A percentile compares a stretch with the other conserved stretches of the same genome.
These are phyloP conservation scores for Trametes villosa DNA, from an alignment of 768 basidiomycete genomes.

Conservation along the genomic window DNA sequence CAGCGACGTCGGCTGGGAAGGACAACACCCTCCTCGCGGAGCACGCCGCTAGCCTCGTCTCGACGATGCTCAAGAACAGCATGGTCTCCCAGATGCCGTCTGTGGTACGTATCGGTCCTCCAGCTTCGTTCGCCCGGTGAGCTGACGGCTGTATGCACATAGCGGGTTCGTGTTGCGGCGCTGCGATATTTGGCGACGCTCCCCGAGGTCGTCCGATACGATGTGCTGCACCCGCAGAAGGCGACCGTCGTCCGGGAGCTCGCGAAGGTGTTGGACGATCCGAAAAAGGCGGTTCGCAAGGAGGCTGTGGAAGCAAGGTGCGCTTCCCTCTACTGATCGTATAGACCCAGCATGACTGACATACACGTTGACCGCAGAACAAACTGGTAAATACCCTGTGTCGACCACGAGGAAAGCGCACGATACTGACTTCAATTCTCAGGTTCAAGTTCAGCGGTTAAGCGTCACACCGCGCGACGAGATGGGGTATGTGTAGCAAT, in stretches of 20 bases:
- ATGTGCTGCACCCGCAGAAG: slow-evolving; percentile 83
- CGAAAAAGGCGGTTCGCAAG: slow-evolving; percentile 79
- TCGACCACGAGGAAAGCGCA: not conserved
- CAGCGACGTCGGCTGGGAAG: slow-evolving; percentile 60
- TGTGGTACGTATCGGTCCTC: slow-evolving; percentile 45
- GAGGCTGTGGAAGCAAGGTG: slow-evolving; percentile 86
- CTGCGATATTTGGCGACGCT: slow-evolving; percentile 74
- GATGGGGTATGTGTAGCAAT: slow-evolving; percentile 19
- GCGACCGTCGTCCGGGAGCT: slow-evolving; percentile 72
- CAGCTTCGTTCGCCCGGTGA: not conserved
- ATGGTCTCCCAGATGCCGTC: slow-evolving; percentile 54
- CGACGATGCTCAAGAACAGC: slow-evolving; percentile 71
- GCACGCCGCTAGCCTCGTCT: slow-evolving; percentile 73
- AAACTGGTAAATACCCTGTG: slow-evolving; percentile 45
- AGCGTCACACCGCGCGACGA: not conserved
- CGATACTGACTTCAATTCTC: slow-evolving; percentile 17
- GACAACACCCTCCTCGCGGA: slow-evolving; percentile 52
- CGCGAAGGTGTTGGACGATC: slow-evolving; percentile 82
- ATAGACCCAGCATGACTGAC: slow-evolving; percentile 5
- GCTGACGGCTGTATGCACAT: not conserved
- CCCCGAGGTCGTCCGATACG: slow-evolving; percentile 79
- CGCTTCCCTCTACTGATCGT: not conserved
- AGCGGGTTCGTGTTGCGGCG: slow-evolving; percentile 80
- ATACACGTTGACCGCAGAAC: slow-evolving; percentile 39
- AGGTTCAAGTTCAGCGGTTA: slow-evolving; percentile 67